Evolutionary conservation across 139 green algal species (phyloP).

Genomic region (Spirogloea muscicola): DNA sequence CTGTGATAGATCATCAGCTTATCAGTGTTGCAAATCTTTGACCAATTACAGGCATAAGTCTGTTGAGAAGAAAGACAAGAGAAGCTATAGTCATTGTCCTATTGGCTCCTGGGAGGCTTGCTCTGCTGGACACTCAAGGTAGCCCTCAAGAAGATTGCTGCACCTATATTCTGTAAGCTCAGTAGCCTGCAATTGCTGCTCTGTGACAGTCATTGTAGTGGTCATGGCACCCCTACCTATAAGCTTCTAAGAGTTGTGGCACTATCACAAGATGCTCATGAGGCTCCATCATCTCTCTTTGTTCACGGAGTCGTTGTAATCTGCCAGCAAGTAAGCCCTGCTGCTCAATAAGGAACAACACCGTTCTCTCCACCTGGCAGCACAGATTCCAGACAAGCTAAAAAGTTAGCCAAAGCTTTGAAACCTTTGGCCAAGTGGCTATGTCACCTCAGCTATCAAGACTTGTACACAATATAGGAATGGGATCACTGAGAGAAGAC

Average conservation of each 20-base stretch:
- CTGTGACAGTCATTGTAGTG: too few species aligned
- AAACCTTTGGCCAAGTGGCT: too few species aligned
- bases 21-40: too few species aligned
- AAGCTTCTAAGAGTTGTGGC: not conserved
- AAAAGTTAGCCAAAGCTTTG: too few species aligned
- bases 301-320: conserved; percentile 22
- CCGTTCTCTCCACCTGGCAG: conserved; percentile 42
- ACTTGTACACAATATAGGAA: too few species aligned
- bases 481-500: too few species aligned
- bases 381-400: too few species aligned
- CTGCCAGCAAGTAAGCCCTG: conserved; percentile 30
- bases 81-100: too few species aligned
- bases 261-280: not conserved
- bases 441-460: too few species aligned
- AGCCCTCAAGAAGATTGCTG: not conserved
- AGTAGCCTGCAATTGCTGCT: not conserved
- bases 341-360: conserved; percentile 42
- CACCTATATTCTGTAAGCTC: not conserved
- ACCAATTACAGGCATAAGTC: too few species aligned
- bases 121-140: not conserved
- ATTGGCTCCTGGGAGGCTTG: not conserved
- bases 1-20: not conserved
- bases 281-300: conserved; percentile 6
- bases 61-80: too few species aligned
- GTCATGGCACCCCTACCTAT: too few species aligned